Evolutionary conservation across 768 basidiomycete genomes (phyloP).

Genomic region (Rhodosporidiobolus odoratus): DNA sequence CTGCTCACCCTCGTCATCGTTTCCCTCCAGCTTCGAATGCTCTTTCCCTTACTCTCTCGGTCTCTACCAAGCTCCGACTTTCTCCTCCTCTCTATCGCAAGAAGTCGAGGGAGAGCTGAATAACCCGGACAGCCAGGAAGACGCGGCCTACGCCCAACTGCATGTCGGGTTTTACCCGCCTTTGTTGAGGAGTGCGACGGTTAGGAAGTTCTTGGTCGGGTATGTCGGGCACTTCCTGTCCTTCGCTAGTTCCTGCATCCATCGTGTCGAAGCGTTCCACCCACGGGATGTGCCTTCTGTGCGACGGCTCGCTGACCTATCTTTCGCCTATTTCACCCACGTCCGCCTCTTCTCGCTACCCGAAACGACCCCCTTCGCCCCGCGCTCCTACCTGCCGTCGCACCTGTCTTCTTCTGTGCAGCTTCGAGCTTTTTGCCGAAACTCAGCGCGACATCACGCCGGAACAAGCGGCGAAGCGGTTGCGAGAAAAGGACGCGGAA

Average conservation of each 20-base stretch:
- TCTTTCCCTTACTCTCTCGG: constrained; percentile 92
- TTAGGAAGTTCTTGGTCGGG: constrained; percentile 88
- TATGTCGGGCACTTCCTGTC: constrained; percentile 46
- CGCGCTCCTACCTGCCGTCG: neutral
- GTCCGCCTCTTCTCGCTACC: neutral
- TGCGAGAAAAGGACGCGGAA: constrained; percentile 45
- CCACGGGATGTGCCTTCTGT: too few species aligned
- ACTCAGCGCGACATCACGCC: constrained; percentile 83
- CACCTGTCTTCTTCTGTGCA: too few species aligned
- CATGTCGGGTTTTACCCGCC: constrained; percentile 86
- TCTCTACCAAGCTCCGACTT: constrained; percentile 71
- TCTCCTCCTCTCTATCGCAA: constrained; percentile 28
- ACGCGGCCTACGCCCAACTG: constrained; percentile 64
- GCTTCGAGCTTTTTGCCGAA: constrained; percentile 86
- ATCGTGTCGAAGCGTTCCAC: too few species aligned
- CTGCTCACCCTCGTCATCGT: constrained; percentile 54
- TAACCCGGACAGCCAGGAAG: constrained; percentile 27
- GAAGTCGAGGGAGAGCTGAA: constrained; percentile 31
- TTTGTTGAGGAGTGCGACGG: constrained; percentile 68
- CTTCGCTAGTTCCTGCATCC: neutral
- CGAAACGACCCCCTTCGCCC: neutral
- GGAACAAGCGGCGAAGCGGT: constrained; percentile 66
- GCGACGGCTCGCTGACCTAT: neutral
- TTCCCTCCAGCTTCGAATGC: constrained; percentile 68
- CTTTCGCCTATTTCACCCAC: neutral